Conservation (phyloP, 371 early-diverging fungal genomes). For the Synchytrium microbalum region DNA sequence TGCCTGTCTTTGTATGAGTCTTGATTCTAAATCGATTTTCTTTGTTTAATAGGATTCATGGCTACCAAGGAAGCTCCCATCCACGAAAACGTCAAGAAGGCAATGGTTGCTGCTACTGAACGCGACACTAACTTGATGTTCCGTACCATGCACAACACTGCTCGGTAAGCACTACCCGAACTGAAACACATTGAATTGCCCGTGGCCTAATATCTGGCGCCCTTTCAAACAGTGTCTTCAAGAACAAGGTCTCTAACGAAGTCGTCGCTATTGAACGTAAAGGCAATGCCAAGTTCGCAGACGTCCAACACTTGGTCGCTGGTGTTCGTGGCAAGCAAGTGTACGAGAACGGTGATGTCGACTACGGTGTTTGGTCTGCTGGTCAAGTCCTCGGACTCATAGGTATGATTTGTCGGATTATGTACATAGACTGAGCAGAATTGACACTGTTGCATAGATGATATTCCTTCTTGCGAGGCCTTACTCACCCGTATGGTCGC, state of each 20-base stretch:
- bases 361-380: constrained; percentile 70
- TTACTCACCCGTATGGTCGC: constrained; percentile 48
- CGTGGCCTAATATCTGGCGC: not conserved
- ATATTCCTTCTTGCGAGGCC: constrained; percentile 66
- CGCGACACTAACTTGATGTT: constrained; percentile 56
- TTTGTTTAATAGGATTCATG: constrained; percentile 65
- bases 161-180: constrained; percentile 30
- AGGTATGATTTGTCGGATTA: constrained; percentile 7
- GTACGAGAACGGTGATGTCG: constrained; percentile 57
- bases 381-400: constrained; percentile 61
- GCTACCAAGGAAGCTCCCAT: constrained; percentile 66
- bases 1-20: no score
- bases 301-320: constrained; percentile 58
- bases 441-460: constrained; percentile 43
- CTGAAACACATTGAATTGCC: not conserved
- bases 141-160: constrained; percentile 71
- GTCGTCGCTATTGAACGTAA: constrained; percentile 57
- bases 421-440: constrained; percentile 7
- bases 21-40: no score
- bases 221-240: constrained; percentile 43
- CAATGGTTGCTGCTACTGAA: constrained; percentile 62
- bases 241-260: constrained; percentile 60
- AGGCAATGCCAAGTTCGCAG: constrained; percentile 53
- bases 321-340: constrained; percentile 65
- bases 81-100: constrained; percentile 64